These are phyloP conservation scores for Neocucurbitaria cava DNA, from an alignment of 2,329 filamentous ascomycete genomes.

Conservation along the genomic window DNA sequence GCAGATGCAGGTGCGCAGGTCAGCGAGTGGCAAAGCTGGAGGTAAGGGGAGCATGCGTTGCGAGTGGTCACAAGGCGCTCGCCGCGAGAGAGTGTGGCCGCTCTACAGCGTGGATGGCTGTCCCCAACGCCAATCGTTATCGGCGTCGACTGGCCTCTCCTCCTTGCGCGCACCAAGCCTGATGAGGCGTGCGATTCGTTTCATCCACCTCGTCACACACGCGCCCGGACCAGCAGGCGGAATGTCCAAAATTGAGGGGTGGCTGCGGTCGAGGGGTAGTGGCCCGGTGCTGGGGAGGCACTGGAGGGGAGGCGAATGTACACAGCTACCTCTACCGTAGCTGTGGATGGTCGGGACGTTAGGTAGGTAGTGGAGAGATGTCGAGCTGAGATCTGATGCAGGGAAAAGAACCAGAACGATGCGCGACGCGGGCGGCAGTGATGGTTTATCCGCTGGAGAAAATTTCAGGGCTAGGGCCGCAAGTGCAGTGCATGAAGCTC, in stretches of 20 bases:
- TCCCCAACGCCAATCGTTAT: constrained; percentile 30
- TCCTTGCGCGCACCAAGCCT: constrained; percentile 32
- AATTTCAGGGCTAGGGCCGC: constrained; percentile 28
- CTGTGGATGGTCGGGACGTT: constrained; percentile 2
- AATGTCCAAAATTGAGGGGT: constrained; percentile 30
- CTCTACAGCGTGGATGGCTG: constrained; percentile 8
- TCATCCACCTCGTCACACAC: constrained; percentile 39
- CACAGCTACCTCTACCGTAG: neutral
- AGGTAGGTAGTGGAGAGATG: constrained; percentile 20
- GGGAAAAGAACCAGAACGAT: constrained; percentile 20
- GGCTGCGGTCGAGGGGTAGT: constrained; percentile 20
- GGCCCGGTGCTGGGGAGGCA: constrained; percentile 8
- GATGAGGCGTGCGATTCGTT: constrained; percentile 28
- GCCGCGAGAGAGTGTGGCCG: neutral
- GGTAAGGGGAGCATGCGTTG: constrained; percentile 20
- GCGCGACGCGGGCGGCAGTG: constrained; percentile 24
- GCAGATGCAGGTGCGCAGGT: constrained; percentile 22
- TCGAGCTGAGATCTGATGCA: constrained; percentile 27
- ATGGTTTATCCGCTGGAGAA: constrained; percentile 23
- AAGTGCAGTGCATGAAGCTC: constrained; percentile 26
- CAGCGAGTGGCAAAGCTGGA: constrained; percentile 21
- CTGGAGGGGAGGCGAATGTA: constrained; percentile 5
- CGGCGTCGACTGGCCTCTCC: constrained; percentile 25
- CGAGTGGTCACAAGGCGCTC: constrained; percentile 33
- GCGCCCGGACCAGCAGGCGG: constrained; percentile 34